These are phyloP conservation scores for Ogataea angusta DNA, from an alignment of 805 yeast genomes.

Conservation along the genomic window DNA sequence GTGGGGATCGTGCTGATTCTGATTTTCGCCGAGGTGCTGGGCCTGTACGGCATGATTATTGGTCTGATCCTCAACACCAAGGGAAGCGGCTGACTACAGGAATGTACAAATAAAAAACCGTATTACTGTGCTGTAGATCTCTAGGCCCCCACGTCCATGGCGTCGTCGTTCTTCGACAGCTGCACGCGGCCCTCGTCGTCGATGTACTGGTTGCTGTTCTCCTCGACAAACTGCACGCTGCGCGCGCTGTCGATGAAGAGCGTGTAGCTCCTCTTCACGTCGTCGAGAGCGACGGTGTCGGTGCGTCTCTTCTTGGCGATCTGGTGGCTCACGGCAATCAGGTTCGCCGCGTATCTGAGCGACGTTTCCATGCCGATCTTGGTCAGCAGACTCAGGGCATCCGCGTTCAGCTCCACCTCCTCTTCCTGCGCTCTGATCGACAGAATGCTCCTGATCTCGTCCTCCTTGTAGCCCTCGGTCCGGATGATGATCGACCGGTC, in stretches of 20 bases:
- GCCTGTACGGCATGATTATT: conserved; percentile 93
- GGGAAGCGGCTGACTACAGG: conserved; percentile 53
- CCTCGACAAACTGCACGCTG: conserved; percentile 67
- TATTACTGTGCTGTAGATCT: background rate
- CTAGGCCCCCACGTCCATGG: conserved; percentile 36
- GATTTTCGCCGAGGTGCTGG: conserved; percentile 98
- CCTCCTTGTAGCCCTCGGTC: conserved; percentile 82
- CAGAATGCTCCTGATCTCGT: conserved; percentile 78
- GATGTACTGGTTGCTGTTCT: conserved; percentile 52
- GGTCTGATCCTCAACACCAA: conserved; percentile 90
- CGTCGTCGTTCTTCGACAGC: conserved; percentile 39
- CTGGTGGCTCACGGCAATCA: conserved; percentile 86
- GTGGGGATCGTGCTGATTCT: conserved; percentile 98
- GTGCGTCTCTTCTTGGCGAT: conserved; percentile 73
- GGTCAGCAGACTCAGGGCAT: conserved; percentile 75
- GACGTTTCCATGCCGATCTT: conserved; percentile 73
- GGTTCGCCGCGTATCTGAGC: conserved; percentile 86
- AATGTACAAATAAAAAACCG: conserved; percentile 2
- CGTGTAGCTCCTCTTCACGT: conserved; percentile 78
- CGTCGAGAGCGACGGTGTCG: conserved; percentile 59
- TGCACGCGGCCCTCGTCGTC: conserved; percentile 75
- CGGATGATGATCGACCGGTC: conserved; percentile 90
- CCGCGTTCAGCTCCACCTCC: conserved; percentile 57
- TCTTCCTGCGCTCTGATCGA: conserved; percentile 81
- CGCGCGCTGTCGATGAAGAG: conserved; percentile 85